These are phyloP conservation scores for Aspergillus hiratsukae DNA, from an alignment of 2,329 filamentous ascomycete genomes.

Conservation along the genomic window DNA sequence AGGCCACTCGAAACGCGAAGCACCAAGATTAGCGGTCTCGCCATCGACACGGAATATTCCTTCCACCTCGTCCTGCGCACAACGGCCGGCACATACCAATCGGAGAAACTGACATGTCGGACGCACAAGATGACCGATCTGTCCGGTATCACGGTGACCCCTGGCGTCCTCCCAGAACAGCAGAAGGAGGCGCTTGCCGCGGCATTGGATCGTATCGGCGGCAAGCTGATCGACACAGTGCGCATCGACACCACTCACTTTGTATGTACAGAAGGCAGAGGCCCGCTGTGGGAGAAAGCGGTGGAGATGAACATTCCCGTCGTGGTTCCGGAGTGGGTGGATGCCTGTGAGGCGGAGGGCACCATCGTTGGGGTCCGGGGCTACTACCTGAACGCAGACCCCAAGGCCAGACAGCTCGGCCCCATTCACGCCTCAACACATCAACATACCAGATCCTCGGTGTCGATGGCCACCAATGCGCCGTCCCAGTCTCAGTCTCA, in stretches of 20 bases:
- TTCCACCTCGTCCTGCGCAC: conserved; percentile 92
- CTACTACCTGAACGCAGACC: conserved; percentile 89
- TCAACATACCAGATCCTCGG: conserved; percentile 29
- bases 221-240: conserved; percentile 82
- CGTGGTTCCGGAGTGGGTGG: conserved; percentile 93
- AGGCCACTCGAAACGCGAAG: conserved; percentile 80
- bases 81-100: conserved; percentile 78
- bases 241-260: conserved; percentile 98
- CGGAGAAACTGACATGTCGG: conserved; percentile 76
- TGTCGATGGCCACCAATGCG: conserved; percentile 25
- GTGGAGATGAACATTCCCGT: conserved; percentile 97
- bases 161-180: conserved; percentile 73
- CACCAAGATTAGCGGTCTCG: conserved; percentile 94
- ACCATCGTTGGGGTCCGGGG: conserved; percentile 90
- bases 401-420: conserved; percentile 53
- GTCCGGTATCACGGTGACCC: conserved; percentile 89
- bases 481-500: conserved; percentile 15
- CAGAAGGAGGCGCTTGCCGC: conserved; percentile 67
- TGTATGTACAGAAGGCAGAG: conserved; percentile 89
- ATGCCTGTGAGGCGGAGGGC: conserved; percentile 90
- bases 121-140: conserved; percentile 99
- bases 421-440: conserved; percentile 30
- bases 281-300: conserved; percentile 90
- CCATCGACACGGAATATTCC: conserved; percentile 92
- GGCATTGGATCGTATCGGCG: conserved; percentile 83